A percentile compares a stretch with the other conserved stretches of the same genome.
Conservation (phyloP, 2,329 filamentous ascomycete genomes). For the Aspergillus viridinutans region DNA sequence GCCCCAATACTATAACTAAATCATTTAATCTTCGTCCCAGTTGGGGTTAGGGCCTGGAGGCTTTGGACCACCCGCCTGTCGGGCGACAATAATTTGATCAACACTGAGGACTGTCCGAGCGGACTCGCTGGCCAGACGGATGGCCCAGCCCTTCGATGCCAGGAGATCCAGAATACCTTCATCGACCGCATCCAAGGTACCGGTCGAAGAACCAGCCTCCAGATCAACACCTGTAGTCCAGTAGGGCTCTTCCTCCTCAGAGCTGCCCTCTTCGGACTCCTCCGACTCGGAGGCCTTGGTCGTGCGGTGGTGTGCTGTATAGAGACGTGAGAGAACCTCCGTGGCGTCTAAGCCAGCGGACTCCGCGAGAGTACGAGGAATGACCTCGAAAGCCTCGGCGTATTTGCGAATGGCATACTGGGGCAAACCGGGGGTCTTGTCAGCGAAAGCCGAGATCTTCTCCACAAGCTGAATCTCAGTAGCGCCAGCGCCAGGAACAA, state of each 20-base stretch:
- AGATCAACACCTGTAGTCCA: constrained; percentile 94
- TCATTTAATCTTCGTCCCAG: constrained; percentile 61
- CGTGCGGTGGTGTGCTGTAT: constrained; percentile 75
- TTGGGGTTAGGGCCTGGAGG: constrained; percentile 87
- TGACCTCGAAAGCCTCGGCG: constrained; percentile 94
- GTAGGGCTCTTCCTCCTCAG: constrained; percentile 65
- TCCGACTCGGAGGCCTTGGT: constrained; percentile 23
- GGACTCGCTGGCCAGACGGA: constrained; percentile 92
- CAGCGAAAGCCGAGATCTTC: constrained; percentile 82
- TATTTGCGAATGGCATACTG: constrained; percentile 98
- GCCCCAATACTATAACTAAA: constrained; percentile 9
- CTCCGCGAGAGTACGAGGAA: constrained; percentile 89
- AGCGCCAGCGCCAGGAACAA: constrained; percentile 91
- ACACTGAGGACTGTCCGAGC: constrained; percentile 91
- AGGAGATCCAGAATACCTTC: constrained; percentile 90
- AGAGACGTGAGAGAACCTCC: constrained; percentile 88
- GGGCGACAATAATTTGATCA: constrained; percentile 97
- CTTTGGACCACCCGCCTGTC: constrained; percentile 96
- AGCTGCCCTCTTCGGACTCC: constrained; percentile 29
- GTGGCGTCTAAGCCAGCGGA: constrained; percentile 94
- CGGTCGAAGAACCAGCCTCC: constrained; percentile 76
- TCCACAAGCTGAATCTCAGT: constrained; percentile 92
- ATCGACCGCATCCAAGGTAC: constrained; percentile 78
- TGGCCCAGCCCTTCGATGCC: constrained; percentile 91
- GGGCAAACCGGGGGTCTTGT: constrained; percentile 85